Percentiles rank a stretch among this genome's conserved stretches.
phyloP scores from a whole-genome alignment of 345 rosid species.

The Brassica juncea region DNA sequence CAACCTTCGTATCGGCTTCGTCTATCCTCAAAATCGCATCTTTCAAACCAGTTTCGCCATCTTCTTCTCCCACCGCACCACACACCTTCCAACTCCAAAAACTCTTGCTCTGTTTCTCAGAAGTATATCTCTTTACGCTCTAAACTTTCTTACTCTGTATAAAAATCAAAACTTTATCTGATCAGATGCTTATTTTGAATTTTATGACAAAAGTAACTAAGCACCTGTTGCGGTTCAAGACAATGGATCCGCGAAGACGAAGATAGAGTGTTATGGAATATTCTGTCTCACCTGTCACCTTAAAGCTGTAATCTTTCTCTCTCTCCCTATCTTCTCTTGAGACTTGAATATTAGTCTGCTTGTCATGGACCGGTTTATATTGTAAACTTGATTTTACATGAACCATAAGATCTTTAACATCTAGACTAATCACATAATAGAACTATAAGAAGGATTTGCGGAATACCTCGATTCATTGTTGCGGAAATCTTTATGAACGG shows the following conservation, averaged over 20 bases:
- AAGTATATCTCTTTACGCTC: conserved; percentile 43
- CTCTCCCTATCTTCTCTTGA: background rate
- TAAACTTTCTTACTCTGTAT: no score
- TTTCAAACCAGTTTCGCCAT: conserved; percentile 51
- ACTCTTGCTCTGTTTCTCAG: conserved; percentile 71
- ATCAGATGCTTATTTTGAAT: conserved; percentile 4
- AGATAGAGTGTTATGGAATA: conserved; percentile 78
- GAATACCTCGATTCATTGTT: no score
- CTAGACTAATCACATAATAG: no score
- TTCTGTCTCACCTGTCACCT: conserved; percentile 96
- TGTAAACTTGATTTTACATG: no score
- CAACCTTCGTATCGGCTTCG: conserved; percentile 58
- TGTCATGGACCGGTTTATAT: no score
- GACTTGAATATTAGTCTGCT: no score
- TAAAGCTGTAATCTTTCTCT: conserved; percentile 56
- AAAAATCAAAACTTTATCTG: background rate
- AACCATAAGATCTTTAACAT: no score
- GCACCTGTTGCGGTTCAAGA: conserved; percentile 58
- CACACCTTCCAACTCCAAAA: conserved; percentile 41
- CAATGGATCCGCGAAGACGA: conserved; percentile 43
- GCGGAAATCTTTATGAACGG: no score
- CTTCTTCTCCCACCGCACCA: conserved; percentile 46
- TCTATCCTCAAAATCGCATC: conserved; percentile 50
- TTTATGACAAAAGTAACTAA: conserved; percentile 28
- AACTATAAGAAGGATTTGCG: no score